Evolutionary conservation across 345 rosid species (phyloP), one percentile per base, ranked within the genome.

Genomic region (Hevea brasiliensis): DNA sequence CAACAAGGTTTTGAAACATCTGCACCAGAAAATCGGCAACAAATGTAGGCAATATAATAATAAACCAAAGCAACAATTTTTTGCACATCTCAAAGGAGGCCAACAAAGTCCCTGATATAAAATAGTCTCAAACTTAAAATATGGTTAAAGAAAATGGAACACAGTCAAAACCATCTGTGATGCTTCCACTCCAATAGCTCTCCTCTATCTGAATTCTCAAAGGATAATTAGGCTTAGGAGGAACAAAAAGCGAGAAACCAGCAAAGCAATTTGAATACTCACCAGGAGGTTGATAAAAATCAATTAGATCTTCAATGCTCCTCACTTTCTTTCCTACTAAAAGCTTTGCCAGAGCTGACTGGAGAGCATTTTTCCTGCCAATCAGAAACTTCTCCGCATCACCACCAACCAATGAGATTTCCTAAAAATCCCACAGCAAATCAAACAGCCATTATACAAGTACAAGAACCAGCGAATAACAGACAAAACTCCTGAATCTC

Each of bases 361-460:
- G 76, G 5, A 92, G 73, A 60, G 86, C 80, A 24, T 76, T 86
- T 82, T 85, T 90, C 45, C 67, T 81, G 32, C 80, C 84, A 78
- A 81, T 47, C 32, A 90, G 81, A 86, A 83, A 88, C 82, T 90
- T 90, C 89, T 94, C 97, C 3, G 80, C 95, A 82, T 90, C 98
- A 75, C 97, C 97, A 72, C 65, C 72, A 65, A 74, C 63, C 37
- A 84, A 77, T 62, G 85, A 81, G 64, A 77, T 67, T 55, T 80
- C 93, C 98, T 94, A 77, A 51, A 79, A 45, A 78, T 57, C 17
- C 74, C 72, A 62, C 50, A 8, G 27, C 54, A 55, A n/a, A 18
- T 64, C 62, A 81, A 72, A 48, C 71, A 64, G 59, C 75, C 45
- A 60, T 53, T 72, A 72, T 70, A 53, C 35, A 53, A 32, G 56